phyloP scores from a whole-genome alignment of 2,329 filamentous ascomycete species.

The Penicillium sp. region DNA sequence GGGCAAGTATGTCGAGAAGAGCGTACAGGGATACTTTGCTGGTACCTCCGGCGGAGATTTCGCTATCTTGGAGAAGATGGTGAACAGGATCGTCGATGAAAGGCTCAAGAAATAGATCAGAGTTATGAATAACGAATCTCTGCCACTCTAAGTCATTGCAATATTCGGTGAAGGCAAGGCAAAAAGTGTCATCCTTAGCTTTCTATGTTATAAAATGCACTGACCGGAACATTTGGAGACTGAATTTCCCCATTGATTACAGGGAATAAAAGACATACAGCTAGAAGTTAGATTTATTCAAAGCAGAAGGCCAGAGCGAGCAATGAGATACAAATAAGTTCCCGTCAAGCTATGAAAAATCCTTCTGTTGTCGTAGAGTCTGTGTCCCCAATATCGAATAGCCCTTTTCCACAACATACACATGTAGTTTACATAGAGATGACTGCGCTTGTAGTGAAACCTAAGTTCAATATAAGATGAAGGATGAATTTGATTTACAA shows the following conservation, averaged over 20 bases:
- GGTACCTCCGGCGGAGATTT: slow-evolving; percentile 40
- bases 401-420: too few species aligned
- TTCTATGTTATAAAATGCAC: not conserved
- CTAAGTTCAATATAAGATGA: not conserved
- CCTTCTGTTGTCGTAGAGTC: not conserved
- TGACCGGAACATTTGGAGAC: not conserved
- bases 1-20: slow-evolving; percentile 69
- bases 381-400: not conserved
- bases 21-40: slow-evolving; percentile 73
- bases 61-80: slow-evolving; percentile 68
- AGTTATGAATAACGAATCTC: not conserved
- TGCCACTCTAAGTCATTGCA: not conserved
- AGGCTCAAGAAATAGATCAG: slow-evolving; percentile 50
- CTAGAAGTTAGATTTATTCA: not conserved
- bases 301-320: not conserved
- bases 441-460: not conserved
- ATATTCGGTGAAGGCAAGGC: not conserved
- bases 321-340: not conserved
- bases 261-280: slow-evolving; percentile 7
- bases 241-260: not conserved
- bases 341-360: not conserved
- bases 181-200: not conserved
- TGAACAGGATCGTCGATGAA: slow-evolving; percentile 72
- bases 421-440: not conserved
- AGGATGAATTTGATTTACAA: slow-evolving; percentile 6